phyloP scores from a whole-genome alignment of 257 asterid species.

The Petunia secreta region DNA sequence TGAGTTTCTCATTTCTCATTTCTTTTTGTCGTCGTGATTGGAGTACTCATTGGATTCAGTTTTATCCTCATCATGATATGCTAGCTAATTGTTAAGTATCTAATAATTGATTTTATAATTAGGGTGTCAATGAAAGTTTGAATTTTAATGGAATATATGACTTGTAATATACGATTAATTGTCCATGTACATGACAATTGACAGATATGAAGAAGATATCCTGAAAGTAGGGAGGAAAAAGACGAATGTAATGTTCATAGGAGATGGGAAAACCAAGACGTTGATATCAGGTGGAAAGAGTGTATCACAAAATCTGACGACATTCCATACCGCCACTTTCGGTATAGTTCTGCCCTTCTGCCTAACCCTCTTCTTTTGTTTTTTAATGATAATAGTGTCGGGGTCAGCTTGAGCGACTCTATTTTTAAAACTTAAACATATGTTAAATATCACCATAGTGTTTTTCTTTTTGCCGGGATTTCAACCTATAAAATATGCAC shows the following conservation, averaged over 20 bases:
- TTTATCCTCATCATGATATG: neutral
- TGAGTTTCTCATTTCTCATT: conserved; percentile 9
- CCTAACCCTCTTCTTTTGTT: neutral
- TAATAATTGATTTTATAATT: too few relatives aligned
- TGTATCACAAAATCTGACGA: conserved; percentile 66
- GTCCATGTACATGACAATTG: neutral
- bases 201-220: conserved; percentile 77
- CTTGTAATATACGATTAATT: neutral
- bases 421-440: too few relatives aligned
- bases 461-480: too few relatives aligned
- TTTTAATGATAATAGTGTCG: too few relatives aligned
- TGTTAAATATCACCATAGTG: too few relatives aligned
- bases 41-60: neutral
- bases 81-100: too few relatives aligned
- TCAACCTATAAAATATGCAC: too few relatives aligned
- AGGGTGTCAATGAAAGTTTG: too few relatives aligned
- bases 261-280: conserved; percentile 92
- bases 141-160: neutral
- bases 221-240: conserved; percentile 89
- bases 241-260: conserved; percentile 82
- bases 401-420: too few relatives aligned
- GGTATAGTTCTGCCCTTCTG: conserved; percentile 47
- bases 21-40: neutral
- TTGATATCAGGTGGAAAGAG: conserved; percentile 83
- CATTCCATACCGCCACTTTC: conserved; percentile 89